Base-by-base conservation (phyloP, 768 basidiomycete species). In the Obba rivulosa region DNA sequence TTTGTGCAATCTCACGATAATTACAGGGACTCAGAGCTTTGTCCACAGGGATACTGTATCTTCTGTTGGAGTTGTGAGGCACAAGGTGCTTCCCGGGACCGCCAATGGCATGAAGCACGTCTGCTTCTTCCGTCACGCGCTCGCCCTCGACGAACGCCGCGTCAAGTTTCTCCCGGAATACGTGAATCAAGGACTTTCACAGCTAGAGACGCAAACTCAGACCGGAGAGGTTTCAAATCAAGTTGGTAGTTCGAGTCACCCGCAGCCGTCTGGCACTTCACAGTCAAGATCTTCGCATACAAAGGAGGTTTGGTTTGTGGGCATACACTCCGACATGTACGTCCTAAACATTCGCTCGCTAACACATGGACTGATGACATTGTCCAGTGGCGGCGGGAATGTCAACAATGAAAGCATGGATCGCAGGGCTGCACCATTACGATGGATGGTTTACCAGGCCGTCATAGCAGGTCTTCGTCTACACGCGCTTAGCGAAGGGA, bases 11-110 rank as follows among this genome's bases (percentile, higher is more conserved):
- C 31, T 17, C n/a, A 18, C 20, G 34, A 8, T 10, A n/a, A 28
- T 9, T 3, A 5, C n/a, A 18, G 7, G 13, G 34, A 8, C 16
- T 8, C 20, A 36, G n/a, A 8, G n/a, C 5, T 28, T 8, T 28
- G 14, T 24, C 3, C 23, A 8, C 21, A 57, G 56, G 56, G 57
- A 58, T 42, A 57, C 57, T 14, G 57, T 58, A 13, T 54, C 56
- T n/a, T 59, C 57, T 24, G 53, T 59, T 2, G 57, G 57, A 4
- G 2, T 59, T 9, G 1, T 57, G 16, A 4, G 51, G 17, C 23
- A 28, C 9, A 57, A 52, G 40, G 22, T 14, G 25, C 23, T 55
- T 5, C 57, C 57, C 3, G 21, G 25, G 3, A 44, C 28, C 13
- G 28, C 51, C 11, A 34, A 40, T n/a, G 17, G 21, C n/a, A 23